Conservation (phyloP, 805 yeast genomes). For the Saccharomyces jurei region DNA sequence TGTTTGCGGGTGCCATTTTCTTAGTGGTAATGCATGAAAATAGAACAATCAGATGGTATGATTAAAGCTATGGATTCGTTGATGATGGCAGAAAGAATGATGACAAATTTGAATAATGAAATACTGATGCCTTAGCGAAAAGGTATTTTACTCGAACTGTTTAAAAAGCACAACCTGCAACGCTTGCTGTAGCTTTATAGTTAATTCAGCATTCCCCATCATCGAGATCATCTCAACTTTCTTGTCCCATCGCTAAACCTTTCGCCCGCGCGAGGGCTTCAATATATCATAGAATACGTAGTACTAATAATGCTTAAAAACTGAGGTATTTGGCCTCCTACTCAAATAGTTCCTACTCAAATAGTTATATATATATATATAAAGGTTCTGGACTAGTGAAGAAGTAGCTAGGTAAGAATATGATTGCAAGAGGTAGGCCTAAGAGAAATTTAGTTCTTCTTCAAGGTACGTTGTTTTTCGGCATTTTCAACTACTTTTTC, state of each 20-base stretch:
- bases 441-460: constrained; percentile 41
- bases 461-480: constrained; percentile 86
- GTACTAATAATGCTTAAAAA: not conserved
- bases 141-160: not conserved
- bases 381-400: not conserved
- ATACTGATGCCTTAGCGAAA: not conserved
- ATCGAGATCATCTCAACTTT: not conserved
- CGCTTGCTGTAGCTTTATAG: not conserved
- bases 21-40: not conserved
- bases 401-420: not conserved
- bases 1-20: not conserved
- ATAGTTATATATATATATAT: not conserved
- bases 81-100: not conserved
- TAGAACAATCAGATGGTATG: not conserved
- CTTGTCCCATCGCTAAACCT: not conserved
- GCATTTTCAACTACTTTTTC: constrained; percentile 88
- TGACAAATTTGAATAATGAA: not conserved
- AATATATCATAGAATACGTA: not conserved
- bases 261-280: not conserved
- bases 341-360: not conserved
- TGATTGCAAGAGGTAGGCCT: not conserved
- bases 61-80: not conserved
- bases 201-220: not conserved
- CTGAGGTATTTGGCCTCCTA: not conserved
- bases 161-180: not conserved